A percentile compares a stretch with the other conserved stretches of the same genome.
Evolutionary conservation across 2,329 filamentous ascomycete species (phyloP).

Genomic region (Bipolaris gigantea): DNA sequence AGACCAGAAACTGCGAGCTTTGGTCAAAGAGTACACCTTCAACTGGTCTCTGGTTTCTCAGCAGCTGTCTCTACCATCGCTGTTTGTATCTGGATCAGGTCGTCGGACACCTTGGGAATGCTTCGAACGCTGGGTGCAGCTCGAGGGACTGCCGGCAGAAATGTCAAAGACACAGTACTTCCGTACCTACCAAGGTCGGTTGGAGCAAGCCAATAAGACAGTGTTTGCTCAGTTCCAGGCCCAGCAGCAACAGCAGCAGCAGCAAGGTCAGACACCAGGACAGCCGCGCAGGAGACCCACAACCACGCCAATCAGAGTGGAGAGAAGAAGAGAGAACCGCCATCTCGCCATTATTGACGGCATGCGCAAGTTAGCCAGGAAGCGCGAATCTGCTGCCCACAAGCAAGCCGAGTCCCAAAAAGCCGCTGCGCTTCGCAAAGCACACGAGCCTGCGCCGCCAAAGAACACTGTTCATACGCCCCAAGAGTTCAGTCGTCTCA

Average conservation of each 20-base stretch:
- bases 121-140: slow-evolving; percentile 92
- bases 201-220: slow-evolving; percentile 64
- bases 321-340: slow-evolving; percentile 81
- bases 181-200: slow-evolving; percentile 67
- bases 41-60: slow-evolving; percentile 96
- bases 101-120: slow-evolving; percentile 97
- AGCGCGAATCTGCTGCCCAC: slow-evolving; percentile 79
- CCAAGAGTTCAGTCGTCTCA: slow-evolving; percentile 85
- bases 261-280: slow-evolving; percentile 53
- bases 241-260: slow-evolving; percentile 57
- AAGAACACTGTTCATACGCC: slow-evolving; percentile 71
- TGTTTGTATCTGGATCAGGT: slow-evolving; percentile 83
- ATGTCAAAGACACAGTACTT: slow-evolving; percentile 97
- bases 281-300: slow-evolving; percentile 67
- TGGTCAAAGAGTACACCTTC: slow-evolving; percentile 92
- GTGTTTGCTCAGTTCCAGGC: slow-evolving; percentile 61
- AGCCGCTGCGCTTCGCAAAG: slow-evolving; percentile 79
- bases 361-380: slow-evolving; percentile 94
- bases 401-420: slow-evolving; percentile 78
- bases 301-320: slow-evolving; percentile 76
- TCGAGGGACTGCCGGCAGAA: slow-evolving; percentile 87
- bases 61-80: slow-evolving; percentile 71
- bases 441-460: slow-evolving; percentile 67
- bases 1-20: slow-evolving; percentile 81
- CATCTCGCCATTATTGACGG: slow-evolving; percentile 88